These are phyloP conservation scores for Adenanthera pavonina DNA, from an alignment of 306 rosid genomes.

Conservation along the genomic window DNA sequence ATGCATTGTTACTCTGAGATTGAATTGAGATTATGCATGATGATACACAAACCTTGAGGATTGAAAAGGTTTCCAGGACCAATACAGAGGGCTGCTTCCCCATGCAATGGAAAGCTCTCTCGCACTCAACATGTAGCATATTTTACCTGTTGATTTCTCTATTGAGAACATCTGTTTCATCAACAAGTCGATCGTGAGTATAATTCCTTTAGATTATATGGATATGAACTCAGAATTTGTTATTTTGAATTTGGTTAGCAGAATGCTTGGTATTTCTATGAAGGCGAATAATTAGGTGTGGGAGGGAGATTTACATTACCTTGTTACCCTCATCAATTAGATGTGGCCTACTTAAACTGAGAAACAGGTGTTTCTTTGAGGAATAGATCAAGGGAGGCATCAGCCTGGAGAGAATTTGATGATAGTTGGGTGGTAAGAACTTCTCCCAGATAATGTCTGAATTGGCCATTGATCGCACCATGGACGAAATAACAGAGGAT, in stretches of 20 bases:
- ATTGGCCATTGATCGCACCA: slow-evolving; percentile 46
- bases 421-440: slow-evolving; percentile 53
- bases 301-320: slow-evolving; percentile 36
- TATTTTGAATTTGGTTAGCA: background rate
- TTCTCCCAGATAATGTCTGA: slow-evolving; percentile 57
- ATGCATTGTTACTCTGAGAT: background rate
- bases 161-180: slow-evolving; percentile 56
- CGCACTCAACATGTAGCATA: slow-evolving; percentile 66
- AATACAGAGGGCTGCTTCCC: slow-evolving; percentile 61
- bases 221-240: background rate
- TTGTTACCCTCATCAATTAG: slow-evolving; percentile 57
- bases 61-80: slow-evolving; percentile 71
- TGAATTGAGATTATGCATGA: background rate
- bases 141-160: slow-evolving; percentile 61
- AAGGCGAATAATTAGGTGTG: background rate
- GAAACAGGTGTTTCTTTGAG: slow-evolving; percentile 54
- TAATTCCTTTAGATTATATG: background rate
- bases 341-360: slow-evolving; percentile 55
- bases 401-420: slow-evolving; percentile 50
- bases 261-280: background rate
- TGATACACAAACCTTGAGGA: slow-evolving; percentile 57
- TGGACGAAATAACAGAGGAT: slow-evolving; percentile 35
- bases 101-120: slow-evolving; percentile 68
- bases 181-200: background rate
- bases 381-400: slow-evolving; percentile 45